These are phyloP conservation scores for Metarhizium anisopliae DNA, from an alignment of 2,329 filamentous ascomycete species.

Conservation along the genomic window DNA sequence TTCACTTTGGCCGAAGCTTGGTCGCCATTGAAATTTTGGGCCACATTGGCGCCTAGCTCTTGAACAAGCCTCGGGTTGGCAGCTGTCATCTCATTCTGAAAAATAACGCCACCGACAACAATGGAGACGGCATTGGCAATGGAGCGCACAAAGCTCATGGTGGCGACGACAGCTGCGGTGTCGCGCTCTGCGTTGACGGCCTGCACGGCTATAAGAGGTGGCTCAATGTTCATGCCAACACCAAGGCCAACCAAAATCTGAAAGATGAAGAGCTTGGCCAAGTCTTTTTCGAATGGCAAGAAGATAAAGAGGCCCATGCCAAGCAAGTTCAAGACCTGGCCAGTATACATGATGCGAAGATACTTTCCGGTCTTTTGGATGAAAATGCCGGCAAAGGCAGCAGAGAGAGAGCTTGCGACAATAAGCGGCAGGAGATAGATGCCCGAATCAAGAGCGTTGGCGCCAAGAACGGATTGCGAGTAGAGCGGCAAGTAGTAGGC, in stretches of 20 bases:
- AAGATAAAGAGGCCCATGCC: conserved; percentile 38
- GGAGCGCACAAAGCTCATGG: conserved; percentile 54
- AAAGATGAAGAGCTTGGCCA: conserved; percentile 40
- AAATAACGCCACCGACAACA: conserved; percentile 61
- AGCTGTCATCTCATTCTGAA: conserved; percentile 55
- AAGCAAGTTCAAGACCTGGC: neutral
- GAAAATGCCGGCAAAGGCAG: neutral
- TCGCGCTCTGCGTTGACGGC: neutral
- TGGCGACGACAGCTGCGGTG: conserved; percentile 31
- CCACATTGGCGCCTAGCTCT: too few species aligned
- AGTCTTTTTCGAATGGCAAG: conserved; percentile 34
- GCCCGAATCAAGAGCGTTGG: conserved; percentile 50
- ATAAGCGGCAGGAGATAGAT: conserved; percentile 51
- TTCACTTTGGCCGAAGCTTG: too few species aligned
- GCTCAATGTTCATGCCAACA: conserved; percentile 53
- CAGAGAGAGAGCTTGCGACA: conserved; percentile 12
- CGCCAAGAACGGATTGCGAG: conserved; percentile 58
- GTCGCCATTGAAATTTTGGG: too few species aligned
- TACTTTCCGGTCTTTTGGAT: neutral
- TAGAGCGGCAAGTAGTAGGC: conserved; percentile 68
- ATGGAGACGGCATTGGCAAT: conserved; percentile 55
- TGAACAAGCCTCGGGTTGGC: too few species aligned
- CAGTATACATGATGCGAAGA: neutral
- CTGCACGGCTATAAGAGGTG: conserved; percentile 20
- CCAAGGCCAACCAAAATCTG: conserved; percentile 53